These are phyloP conservation scores for Posidonia australis DNA, from an alignment of 106 monocot species.

Conservation along the genomic window DNA sequence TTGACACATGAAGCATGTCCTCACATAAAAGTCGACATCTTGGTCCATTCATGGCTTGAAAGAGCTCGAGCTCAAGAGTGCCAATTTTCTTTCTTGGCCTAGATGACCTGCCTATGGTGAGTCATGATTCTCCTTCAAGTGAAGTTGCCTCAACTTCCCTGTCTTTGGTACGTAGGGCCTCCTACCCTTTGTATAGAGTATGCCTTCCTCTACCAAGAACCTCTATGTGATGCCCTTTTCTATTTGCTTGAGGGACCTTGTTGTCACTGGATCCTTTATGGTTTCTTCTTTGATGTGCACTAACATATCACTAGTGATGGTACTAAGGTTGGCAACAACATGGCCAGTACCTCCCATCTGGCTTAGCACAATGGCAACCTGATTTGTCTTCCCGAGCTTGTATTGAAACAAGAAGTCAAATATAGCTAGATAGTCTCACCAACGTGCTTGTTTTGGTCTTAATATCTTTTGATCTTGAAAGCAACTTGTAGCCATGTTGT, in stretches of 20 bases:
- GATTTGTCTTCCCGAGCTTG: background rate
- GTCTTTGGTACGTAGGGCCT: background rate
- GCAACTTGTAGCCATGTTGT: slow-evolving; percentile 5
- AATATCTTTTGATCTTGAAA: background rate
- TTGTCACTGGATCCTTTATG: background rate
- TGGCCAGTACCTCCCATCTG: background rate
- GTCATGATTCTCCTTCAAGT: background rate
- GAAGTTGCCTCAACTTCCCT: background rate
- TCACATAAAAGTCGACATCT: background rate
- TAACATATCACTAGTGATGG: background rate
- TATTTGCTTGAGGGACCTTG: background rate
- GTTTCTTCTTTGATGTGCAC: background rate
- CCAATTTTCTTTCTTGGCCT: background rate
- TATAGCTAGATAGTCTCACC: background rate
- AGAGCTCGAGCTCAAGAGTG: background rate
- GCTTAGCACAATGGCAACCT: background rate
- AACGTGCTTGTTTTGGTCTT: background rate
- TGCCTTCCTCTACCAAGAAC: background rate
- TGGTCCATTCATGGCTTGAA: too few species aligned
- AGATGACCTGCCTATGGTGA: background rate
- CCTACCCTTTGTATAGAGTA: background rate
- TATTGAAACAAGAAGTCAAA: background rate
- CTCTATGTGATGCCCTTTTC: background rate
- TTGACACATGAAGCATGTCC: background rate
- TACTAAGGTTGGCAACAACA: background rate